Percentiles rank a stretch among this genome's conserved stretches.
Conservation (phyloP, 1,139 yeast genomes). For the Chernovozyma aurita region DNA sequence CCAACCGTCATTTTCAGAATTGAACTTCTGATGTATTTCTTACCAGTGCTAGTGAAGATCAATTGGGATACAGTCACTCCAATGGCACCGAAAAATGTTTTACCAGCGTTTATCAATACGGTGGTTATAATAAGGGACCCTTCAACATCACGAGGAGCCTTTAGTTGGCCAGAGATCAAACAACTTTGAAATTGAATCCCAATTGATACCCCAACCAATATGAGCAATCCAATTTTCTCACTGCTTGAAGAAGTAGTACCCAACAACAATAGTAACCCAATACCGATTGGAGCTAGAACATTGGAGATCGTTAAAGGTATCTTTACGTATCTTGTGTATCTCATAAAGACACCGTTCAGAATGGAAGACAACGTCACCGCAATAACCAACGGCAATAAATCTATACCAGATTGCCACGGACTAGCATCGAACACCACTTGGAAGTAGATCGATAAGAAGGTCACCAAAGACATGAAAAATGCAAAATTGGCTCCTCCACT, state of each 20-base stretch:
- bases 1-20: too few species aligned
- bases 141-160: conserved; percentile 45
- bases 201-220: conserved; percentile 50
- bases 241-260: conserved; percentile 29
- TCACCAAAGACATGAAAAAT: conserved; percentile 39
- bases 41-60: conserved; percentile 32
- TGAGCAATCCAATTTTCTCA: conserved; percentile 47
- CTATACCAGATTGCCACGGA: conserved; percentile 57
- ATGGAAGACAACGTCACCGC: conserved; percentile 48
- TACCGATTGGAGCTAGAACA: conserved; percentile 44
- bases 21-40: conserved; percentile 15
- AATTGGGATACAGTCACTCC: conserved; percentile 47
- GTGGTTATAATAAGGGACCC: conserved; percentile 52
- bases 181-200: conserved; percentile 55
- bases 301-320: conserved; percentile 43
- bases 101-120: conserved; percentile 41
- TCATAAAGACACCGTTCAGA: conserved; percentile 41
- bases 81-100: conserved; percentile 47
- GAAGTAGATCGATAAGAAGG: conserved; percentile 51
- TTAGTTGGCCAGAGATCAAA: conserved; percentile 48
- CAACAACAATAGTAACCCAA: conserved; percentile 45
- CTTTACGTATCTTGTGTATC: conserved; percentile 45
- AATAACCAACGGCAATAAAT: conserved; percentile 50
- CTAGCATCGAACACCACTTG: conserved; percentile 46
- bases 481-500: conserved; percentile 37